A percentile compares a stretch with the other conserved stretches of the same genome.
Evolutionary conservation across 2,329 filamentous ascomycete species (phyloP).

Genomic region (Falciphora oryzae): DNA sequence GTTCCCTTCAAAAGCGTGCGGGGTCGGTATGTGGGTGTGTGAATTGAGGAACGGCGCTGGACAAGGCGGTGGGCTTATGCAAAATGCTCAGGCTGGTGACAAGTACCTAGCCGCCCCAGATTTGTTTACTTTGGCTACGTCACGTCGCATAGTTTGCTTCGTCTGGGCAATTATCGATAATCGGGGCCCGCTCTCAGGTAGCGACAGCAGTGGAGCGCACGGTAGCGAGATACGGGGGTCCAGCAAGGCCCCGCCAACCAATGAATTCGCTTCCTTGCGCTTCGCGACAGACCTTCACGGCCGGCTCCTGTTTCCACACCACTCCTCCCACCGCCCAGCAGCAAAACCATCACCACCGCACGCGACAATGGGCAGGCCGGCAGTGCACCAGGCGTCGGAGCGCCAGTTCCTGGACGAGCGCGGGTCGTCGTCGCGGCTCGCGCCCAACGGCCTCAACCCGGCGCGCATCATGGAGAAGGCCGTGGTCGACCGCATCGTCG

Average conservation of each 20-base stretch:
- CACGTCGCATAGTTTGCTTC: neutral
- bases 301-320: no score
- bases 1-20: neutral
- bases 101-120: neutral
- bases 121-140: neutral
- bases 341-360: neutral
- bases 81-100: neutral
- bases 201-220: no score
- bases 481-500: slow-evolving; percentile 89
- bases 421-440: slow-evolving; percentile 63
- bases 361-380: slow-evolving; percentile 5
- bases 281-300: no score
- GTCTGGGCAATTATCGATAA: neutral
- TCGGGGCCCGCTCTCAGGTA: neutral
- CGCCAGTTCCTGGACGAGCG: slow-evolving; percentile 82
- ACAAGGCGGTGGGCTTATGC: neutral
- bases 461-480: slow-evolving; percentile 95
- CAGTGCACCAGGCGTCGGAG: slow-evolving; percentile 68
- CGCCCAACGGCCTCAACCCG: slow-evolving; percentile 85
- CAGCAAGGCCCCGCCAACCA: no score
- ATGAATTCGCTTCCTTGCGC: neutral
- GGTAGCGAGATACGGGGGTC: no score
- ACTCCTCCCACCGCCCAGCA: no score
- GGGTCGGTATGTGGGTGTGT: neutral
- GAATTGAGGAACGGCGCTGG: neutral